Evolutionary conservation across 2,329 filamentous ascomycete species (phyloP).

Genomic region (Colletotrichum incanum): DNA sequence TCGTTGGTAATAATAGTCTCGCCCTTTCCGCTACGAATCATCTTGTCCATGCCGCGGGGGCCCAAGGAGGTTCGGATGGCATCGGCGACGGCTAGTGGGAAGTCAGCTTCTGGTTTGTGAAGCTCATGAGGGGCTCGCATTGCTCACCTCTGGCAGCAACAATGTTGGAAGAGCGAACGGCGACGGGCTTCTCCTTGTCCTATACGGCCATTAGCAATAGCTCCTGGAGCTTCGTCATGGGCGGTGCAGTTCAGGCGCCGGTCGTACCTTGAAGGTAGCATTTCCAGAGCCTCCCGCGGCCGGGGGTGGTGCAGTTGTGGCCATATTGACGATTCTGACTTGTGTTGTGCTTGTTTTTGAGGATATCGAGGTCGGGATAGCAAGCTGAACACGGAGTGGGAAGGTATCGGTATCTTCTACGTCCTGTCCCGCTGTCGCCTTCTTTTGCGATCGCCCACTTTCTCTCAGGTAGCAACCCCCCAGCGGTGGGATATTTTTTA

Average conservation of each 20-base stretch:
- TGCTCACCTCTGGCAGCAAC: conserved; percentile 90
- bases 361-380: conserved; percentile 6
- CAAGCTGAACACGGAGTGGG: conserved; percentile 29
- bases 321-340: conserved; percentile 55
- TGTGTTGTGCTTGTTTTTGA: conserved; percentile 13
- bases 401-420: conserved; percentile 37
- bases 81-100: conserved; percentile 86
- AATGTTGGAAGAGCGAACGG: conserved; percentile 96
- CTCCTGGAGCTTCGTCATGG: conserved; percentile 50
- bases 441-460: conserved; percentile 45
- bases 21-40: conserved; percentile 97
- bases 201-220: conserved; percentile 59
- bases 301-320: conserved; percentile 60
- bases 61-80: conserved; percentile 97
- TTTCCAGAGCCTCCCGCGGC: conserved; percentile 61
- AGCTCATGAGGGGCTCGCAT: conserved; percentile 3
- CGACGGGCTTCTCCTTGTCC: conserved; percentile 98
- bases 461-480: conserved; percentile 42
- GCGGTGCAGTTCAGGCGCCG: conserved; percentile 16
- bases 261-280: conserved; percentile 71
- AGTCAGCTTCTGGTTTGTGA: conserved; percentile 44
- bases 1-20: conserved; percentile 99
- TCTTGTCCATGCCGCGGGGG: conserved; percentile 98
- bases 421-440: conserved; percentile 44
- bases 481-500: conserved; percentile 46